Evolutionary conservation across 345 rosid species (phyloP).

Genomic region (Cardamine resedifolia): DNA sequence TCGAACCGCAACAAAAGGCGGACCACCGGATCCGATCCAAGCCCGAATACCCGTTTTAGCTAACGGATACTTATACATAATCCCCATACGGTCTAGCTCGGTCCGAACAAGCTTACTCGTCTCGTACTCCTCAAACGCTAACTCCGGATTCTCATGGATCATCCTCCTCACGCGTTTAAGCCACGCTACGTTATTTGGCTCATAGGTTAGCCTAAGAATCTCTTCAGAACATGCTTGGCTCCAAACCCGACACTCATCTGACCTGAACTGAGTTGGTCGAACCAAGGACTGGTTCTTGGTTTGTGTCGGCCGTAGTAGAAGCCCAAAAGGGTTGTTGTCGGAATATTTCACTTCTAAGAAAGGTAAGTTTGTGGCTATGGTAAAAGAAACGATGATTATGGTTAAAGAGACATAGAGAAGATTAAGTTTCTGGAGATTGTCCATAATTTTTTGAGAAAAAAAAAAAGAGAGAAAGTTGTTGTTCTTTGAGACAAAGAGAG

Average conservation of each 20-base stretch:
- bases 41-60: conserved; percentile 83
- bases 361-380: conserved; percentile 21
- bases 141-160: conserved; percentile 79
- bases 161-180: conserved; percentile 55
- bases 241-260: conserved; percentile 34
- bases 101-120: conserved; percentile 59
- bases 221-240: conserved; percentile 22
- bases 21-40: conserved; percentile 67
- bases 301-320: neutral
- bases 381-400: neutral
- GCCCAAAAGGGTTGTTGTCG: conserved; percentile 1
- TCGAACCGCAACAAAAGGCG: conserved; percentile 72
- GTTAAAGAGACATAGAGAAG: conserved; percentile 12
- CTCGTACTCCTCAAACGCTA: conserved; percentile 65
- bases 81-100: conserved; percentile 59
- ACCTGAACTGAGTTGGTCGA: neutral
- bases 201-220: conserved; percentile 41
- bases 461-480: neutral
- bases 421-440: conserved; percentile 25
- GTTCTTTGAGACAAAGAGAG: neutral
- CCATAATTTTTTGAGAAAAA: conserved; percentile 20
- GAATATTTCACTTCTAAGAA: conserved; percentile 25
- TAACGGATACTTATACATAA: conserved; percentile 50
- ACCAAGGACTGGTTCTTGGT: conserved; percentile 29
- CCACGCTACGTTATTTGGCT: conserved; percentile 56